Base-by-base conservation (phyloP, 2,329 filamentous ascomycete genomes). In the Curvularia sp. region DNA sequence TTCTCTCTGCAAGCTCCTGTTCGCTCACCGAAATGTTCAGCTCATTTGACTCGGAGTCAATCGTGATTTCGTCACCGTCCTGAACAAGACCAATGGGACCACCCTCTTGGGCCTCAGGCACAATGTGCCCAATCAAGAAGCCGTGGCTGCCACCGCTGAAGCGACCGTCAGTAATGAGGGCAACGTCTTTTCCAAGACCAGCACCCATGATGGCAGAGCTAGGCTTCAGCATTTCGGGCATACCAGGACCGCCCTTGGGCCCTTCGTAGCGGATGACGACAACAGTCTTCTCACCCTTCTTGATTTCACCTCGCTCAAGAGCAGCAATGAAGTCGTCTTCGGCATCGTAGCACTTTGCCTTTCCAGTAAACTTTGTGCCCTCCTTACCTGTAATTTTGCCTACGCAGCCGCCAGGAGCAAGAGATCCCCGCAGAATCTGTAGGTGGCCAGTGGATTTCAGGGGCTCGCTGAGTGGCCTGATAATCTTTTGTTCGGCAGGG, bases 71-170 rank as follows among this genome's bases (percentile, higher is more conserved):
- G 74, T 96, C 92, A 26, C 92, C 92, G 66, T 96, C 89, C 67
- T 85, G 77, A n/a, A 95, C 89, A 10, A 96, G 83, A 13, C 86
- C 92, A 62, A 96, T 95, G 2, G 92, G 92, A 0, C 92, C 92
- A 49, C 92, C 92, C 65, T 91, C 90, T 73, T 91, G 89, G 8
- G 92, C 92, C 80, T 96, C 92, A 26, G 92, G 92, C 41, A 93
- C 91, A 62, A 96, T 90, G 78, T 95, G 91, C 1, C 91, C 91
- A 70, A 95, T 94, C 67, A 95, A 81, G 84, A 95, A 95, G 39
- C 91, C 91, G 84, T 95, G 91, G 61, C 86, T 90, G 52, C 91
- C 92, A 57, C 92, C 92, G 8, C 87, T 90, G 83, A 92, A 93
- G 39, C 90, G 86, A 0, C 88, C 88, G 69, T 93, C 89, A 1